Conservation (phyloP, 2,329 filamentous ascomycete species). For the Fusarium nodosum region DNA sequence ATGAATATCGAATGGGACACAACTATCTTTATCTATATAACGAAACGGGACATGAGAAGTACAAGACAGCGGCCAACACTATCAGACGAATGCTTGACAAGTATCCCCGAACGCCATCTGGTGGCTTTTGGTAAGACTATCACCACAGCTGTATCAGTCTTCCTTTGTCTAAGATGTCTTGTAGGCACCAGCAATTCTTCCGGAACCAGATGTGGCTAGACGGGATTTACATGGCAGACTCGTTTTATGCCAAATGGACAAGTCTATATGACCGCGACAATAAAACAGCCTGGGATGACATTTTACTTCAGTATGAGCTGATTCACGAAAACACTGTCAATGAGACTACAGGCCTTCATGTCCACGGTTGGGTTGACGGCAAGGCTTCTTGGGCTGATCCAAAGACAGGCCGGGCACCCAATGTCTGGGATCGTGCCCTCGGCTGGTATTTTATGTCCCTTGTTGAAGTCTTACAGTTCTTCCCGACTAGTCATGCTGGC, state of each 20-base stretch:
- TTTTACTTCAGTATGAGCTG: conserved; percentile 60
- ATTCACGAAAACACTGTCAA: conserved; percentile 59
- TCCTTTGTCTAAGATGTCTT: accelerated
- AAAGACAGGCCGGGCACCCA: conserved; percentile 61
- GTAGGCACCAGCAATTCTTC: conserved; percentile 55
- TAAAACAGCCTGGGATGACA: conserved; percentile 58
- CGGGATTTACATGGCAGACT: conserved; percentile 64
- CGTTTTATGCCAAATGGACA: conserved; percentile 58
- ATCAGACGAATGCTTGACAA: conserved; percentile 61
- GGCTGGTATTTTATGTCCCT: conserved; percentile 67
- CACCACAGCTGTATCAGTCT: accelerated
- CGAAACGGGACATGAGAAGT: conserved; percentile 60
- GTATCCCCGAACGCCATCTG: conserved; percentile 62
- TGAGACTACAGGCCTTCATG: conserved; percentile 57
- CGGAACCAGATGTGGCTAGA: conserved; percentile 69
- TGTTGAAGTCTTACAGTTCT: conserved; percentile 62
- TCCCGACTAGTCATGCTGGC: conserved; percentile 53
- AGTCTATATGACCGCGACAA: conserved; percentile 53
- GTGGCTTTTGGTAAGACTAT: conserved; percentile 62
- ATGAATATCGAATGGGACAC: conserved; percentile 66
- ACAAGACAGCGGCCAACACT: conserved; percentile 61
- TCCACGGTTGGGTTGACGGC: conserved; percentile 66
- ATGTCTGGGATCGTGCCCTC: conserved; percentile 64
- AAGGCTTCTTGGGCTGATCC: conserved; percentile 64
- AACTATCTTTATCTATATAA: conserved; percentile 64